Base-by-base conservation (phyloP, 352 stramenopile genomes). In the Phytopythium sindhum region DNA sequence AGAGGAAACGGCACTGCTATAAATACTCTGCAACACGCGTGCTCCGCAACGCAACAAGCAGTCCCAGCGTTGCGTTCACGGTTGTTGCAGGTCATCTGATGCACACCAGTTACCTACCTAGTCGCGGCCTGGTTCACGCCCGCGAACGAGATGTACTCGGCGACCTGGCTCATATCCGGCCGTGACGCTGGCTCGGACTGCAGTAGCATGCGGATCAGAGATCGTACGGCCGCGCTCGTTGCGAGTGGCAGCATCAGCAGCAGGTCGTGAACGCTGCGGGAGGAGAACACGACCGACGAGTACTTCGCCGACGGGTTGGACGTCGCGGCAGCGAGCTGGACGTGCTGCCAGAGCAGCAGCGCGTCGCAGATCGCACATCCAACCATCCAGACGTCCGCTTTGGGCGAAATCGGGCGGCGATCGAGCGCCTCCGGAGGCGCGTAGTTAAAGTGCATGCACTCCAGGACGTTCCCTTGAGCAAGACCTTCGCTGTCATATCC, bases 351-450 rank as follows among this genome's bases (percentile, higher is more conserved):
- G 24, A 84, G 68, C 63, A 84, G 68, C 11, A 91, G 61, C 37
- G 78, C 74, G 23, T 88, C 77, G 12, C 69, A 88, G 0, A 91
- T 47, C 2, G 73, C 69, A 51, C 81, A 88, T 0, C 83, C 83
- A 2, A 91, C 61, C 83, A 90, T 89, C 80, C 80, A 91, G 0
- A 66, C 69, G 24, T 91, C 81, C 0, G 70, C 57, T 74, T 91
- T 91, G 1, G 63, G 51, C 1, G 75, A 78, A 21, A 88, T 55
- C 0, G 59, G 63, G 0, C 58, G 37, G 19, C 72, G 60, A 2
- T 76, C 74, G 29, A 66, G 54, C 4, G 63, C 64, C 64, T 90
- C 82, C 1, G 82, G 82, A 14, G 80, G 80, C 5, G 68, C 66
- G 41, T 78, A 77, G 10, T 60, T 57, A 23, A 73, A 66, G 55